These are phyloP conservation scores for Calonectria multiphialidica DNA, from an alignment of 2,329 filamentous ascomycete genomes.

Conservation along the genomic window DNA sequence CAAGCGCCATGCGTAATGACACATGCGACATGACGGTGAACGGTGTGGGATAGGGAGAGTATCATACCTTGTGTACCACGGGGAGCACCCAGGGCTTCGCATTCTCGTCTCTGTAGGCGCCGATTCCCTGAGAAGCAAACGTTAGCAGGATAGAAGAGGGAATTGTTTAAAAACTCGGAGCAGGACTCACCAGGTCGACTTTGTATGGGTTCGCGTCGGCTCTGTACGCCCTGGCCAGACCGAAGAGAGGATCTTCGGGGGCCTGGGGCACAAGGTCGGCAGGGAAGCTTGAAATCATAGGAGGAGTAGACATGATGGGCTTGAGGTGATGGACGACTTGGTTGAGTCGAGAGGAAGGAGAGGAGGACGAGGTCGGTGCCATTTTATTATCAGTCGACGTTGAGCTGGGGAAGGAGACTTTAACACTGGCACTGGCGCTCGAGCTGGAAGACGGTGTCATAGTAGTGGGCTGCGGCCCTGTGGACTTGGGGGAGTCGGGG, in stretches of 20 bases:
- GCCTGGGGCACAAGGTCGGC: conserved; percentile 86
- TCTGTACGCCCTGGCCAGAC: conserved; percentile 88
- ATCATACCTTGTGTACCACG: conserved; percentile 89
- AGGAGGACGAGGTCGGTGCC: conserved; percentile 51
- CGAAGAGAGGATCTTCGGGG: conserved; percentile 95
- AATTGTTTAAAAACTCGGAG: neutral
- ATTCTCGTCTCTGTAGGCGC: conserved; percentile 94
- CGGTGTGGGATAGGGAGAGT: conserved; percentile 18
- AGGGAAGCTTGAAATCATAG: conserved; percentile 73
- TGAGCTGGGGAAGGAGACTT: conserved; percentile 32
- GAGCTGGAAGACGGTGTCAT: conserved; percentile 43
- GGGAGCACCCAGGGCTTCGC: conserved; percentile 98
- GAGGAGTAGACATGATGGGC: conserved; percentile 58
- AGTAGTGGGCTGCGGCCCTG: conserved; percentile 42
- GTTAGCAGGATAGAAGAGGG: conserved; percentile 7
- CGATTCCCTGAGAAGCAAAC: conserved; percentile 70
- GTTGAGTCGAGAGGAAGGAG: conserved; percentile 66
- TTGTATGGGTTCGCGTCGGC: conserved; percentile 84
- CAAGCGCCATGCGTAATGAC: conserved; percentile 9
- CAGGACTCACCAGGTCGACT: conserved; percentile 84
- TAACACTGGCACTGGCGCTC: conserved; percentile 14
- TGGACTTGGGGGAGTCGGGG: conserved; percentile 31
- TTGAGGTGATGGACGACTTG: conserved; percentile 80
- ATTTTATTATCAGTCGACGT: conserved; percentile 47
- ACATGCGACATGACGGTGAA: conserved; percentile 21